These are phyloP conservation scores for Colletotrichum nymphaeae DNA, from an alignment of 2,329 filamentous ascomycete species.

Conservation along the genomic window DNA sequence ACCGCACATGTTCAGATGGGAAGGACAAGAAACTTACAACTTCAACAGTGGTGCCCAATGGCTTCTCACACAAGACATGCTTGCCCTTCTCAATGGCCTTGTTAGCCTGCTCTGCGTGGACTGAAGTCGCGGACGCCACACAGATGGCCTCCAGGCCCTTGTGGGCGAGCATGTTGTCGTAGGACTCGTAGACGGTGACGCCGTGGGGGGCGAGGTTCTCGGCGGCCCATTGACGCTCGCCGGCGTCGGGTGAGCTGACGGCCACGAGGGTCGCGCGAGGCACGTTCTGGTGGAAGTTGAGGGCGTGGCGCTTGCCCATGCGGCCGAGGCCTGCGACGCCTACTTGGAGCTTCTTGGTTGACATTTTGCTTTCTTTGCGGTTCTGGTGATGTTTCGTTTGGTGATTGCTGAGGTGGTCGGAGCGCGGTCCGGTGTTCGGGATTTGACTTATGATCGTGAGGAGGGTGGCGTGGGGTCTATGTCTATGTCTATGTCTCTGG, in stretches of 20 bases:
- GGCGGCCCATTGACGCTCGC: slow-evolving; percentile 57
- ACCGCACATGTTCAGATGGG: no score
- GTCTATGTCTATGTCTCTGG: not conserved
- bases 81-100: slow-evolving; percentile 64
- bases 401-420: not conserved
- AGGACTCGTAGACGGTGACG: slow-evolving; percentile 57
- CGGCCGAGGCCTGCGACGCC: slow-evolving; percentile 62
- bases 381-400: not conserved
- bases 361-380: slow-evolving; percentile 25
- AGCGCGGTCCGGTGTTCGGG: no score
- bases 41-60: slow-evolving; percentile 67
- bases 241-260: slow-evolving; percentile 57
- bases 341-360: slow-evolving; percentile 50
- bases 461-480: not conserved
- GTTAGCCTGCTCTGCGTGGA: slow-evolving; percentile 68
- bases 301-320: slow-evolving; percentile 64
- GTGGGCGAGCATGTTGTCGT: slow-evolving; percentile 57
- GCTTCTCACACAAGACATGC: slow-evolving; percentile 72
- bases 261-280: slow-evolving; percentile 61
- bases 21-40: slow-evolving; percentile 55
- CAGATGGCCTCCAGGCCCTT: slow-evolving; percentile 53
- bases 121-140: slow-evolving; percentile 57
- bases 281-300: slow-evolving; percentile 57
- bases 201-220: slow-evolving; percentile 55
- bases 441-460: no score